Evolutionary conservation across 2,329 filamentous ascomycete genomes (phyloP).

Genomic region (Aspergillus pseudotamarii): DNA sequence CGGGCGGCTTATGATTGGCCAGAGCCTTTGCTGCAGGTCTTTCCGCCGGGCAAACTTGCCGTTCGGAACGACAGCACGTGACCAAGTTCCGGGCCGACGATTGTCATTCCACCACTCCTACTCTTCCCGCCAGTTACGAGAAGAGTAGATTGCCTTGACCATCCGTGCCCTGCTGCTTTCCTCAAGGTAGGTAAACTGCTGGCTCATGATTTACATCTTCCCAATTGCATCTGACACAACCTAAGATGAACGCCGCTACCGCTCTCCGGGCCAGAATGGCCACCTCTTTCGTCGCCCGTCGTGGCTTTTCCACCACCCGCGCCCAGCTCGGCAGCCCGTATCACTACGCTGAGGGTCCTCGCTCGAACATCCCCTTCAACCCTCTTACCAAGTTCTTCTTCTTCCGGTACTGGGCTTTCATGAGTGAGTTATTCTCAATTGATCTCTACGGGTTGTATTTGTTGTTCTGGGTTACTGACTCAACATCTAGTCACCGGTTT

Average conservation of each 20-base stretch:
- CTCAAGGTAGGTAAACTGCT: conserved; percentile 35
- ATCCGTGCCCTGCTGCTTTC: conserved; percentile 26
- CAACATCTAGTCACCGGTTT: conserved; percentile 57
- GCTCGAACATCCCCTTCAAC: conserved; percentile 97
- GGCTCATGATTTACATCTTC: conserved; percentile 7
- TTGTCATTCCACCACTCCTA: conserved; percentile 24
- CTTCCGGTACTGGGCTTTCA: conserved; percentile 80
- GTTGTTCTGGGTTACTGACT: conserved; percentile 40
- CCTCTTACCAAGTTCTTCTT: conserved; percentile 84
- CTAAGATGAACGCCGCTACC: conserved; percentile 76
- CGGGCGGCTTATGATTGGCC: conserved; percentile 29
- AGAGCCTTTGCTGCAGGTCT: not conserved
- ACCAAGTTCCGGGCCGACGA: conserved; percentile 12
- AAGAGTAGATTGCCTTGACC: conserved; percentile 17
- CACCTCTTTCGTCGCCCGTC: conserved; percentile 75
- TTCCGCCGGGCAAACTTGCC: conserved; percentile 26
- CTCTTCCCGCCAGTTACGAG: conserved; percentile 21
- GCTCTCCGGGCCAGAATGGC: conserved; percentile 65
- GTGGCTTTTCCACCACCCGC: conserved; percentile 91
- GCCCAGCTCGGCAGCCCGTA: conserved; percentile 84
- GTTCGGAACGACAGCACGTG: conserved; percentile 17
- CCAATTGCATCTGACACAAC: conserved; percentile 45
- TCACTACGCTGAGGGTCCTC: conserved; percentile 97
- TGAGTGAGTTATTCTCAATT: conserved; percentile 55
- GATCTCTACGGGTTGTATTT: not conserved